phyloP scores from a whole-genome alignment of 306 rosid species.

The Pterocarpus santalinus region DNA sequence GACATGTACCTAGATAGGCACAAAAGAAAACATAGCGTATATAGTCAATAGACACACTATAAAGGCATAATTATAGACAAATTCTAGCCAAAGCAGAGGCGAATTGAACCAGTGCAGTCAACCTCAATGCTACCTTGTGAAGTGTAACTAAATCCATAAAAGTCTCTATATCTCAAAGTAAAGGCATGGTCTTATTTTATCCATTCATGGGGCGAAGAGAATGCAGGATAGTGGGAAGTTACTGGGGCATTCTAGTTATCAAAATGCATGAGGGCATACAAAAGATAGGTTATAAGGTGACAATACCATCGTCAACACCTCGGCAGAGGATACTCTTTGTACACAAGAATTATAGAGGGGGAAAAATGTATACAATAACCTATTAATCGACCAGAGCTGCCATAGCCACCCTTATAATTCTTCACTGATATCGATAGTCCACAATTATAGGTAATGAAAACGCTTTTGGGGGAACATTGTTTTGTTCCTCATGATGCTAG shows the following conservation, averaged over 20 bases:
- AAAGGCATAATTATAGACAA: slow-evolving; percentile 22
- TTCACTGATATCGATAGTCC: not conserved
- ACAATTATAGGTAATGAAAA: not conserved
- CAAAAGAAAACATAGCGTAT: slow-evolving; percentile 15
- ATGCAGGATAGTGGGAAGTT: not conserved
- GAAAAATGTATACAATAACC: not conserved
- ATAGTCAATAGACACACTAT: slow-evolving; percentile 2
- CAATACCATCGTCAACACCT: not conserved
- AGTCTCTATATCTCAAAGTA: slow-evolving; percentile 16
- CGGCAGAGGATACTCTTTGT: slow-evolving; percentile 27
- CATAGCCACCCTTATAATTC: not conserved
- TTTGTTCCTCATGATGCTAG: not conserved
- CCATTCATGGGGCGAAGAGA: slow-evolving; percentile 1
- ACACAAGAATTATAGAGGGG: not conserved
- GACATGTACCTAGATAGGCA: slow-evolving; percentile 82
- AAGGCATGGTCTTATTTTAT: slow-evolving; percentile 17
- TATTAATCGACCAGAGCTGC: not conserved
- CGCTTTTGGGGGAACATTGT: not conserved
- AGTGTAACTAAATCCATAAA: slow-evolving; percentile 1
- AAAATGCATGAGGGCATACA: not conserved
- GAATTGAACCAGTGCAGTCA: slow-evolving; percentile 6
- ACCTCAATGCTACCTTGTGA: slow-evolving; percentile 21
- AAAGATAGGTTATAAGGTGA: slow-evolving; percentile 2
- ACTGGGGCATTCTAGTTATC: not conserved
- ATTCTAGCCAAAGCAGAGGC: slow-evolving; percentile 11